Evolutionary conservation across 1,284 basidiomycete genomes (phyloP).

Genomic region (Bjerkandera adusta): DNA sequence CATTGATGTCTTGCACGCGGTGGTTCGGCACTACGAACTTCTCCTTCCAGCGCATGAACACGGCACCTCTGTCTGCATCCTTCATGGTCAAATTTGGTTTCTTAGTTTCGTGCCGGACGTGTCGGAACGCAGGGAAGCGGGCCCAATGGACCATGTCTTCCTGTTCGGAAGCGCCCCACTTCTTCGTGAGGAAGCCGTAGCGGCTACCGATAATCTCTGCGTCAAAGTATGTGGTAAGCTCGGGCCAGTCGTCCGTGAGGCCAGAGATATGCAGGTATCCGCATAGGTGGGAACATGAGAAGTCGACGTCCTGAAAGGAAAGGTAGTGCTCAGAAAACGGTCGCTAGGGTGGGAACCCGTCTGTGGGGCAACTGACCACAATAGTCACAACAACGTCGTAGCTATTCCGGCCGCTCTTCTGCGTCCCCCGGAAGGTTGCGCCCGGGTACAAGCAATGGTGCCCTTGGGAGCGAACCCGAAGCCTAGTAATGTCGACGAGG

Average conservation of each 20-base stretch:
- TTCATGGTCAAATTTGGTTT: conserved; percentile 74
- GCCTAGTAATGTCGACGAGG: conserved; percentile 68
- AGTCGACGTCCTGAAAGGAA: conserved; percentile 71
- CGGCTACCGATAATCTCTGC: conserved; percentile 90
- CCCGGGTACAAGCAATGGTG: conserved; percentile 80
- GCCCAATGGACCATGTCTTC: conserved; percentile 92
- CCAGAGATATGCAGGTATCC: conserved; percentile 89
- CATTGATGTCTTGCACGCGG: conserved; percentile 90
- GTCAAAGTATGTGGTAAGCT: conserved; percentile 91
- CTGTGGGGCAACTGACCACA: conserved; percentile 36
- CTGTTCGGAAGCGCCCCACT: conserved; percentile 84
- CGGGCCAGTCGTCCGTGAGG: conserved; percentile 81
- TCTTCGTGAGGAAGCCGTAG: conserved; percentile 84
- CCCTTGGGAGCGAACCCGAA: conserved; percentile 70
- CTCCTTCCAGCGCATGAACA: conserved; percentile 98
- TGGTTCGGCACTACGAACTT: conserved; percentile 94
- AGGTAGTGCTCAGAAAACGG: conserved; percentile 39
- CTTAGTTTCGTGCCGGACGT: conserved; percentile 72
- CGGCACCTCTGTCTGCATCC: conserved; percentile 69
- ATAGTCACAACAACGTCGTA: conserved; percentile 58
- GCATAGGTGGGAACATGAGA: conserved; percentile 75
- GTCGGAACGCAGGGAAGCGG: conserved; percentile 86
- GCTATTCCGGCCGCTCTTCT: conserved; percentile 52
- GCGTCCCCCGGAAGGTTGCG: conserved; percentile 49
- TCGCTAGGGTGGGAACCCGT: conserved; percentile 17